A percentile compares a stretch with the other conserved stretches of the same genome.
These are phyloP conservation scores for Purshia tridentata DNA, from an alignment of 306 rosid species.

Conservation along the genomic window DNA sequence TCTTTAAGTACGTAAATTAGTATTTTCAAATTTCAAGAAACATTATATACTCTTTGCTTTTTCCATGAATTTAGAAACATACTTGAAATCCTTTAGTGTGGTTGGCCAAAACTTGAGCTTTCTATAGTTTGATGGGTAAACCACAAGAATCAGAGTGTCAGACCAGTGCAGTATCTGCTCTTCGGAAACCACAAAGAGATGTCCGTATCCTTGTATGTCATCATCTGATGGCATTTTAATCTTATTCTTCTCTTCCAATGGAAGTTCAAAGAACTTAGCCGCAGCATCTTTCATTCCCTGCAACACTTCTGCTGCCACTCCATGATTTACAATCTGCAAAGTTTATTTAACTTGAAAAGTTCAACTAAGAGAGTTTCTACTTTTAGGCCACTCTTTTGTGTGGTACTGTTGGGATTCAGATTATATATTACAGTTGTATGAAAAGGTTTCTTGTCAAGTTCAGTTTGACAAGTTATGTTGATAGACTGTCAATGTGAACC, in stretches of 20 bases:
- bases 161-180: constrained; percentile 42
- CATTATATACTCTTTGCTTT: not conserved
- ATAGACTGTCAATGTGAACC: too few species aligned
- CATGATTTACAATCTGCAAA: constrained; percentile 42
- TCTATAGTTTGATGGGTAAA: constrained; percentile 21
- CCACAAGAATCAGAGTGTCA: constrained; percentile 22
- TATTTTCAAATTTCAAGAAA: not conserved
- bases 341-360: not conserved
- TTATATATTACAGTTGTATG: too few species aligned
- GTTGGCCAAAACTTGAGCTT: constrained; percentile 40
- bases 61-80: not conserved
- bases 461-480: too few species aligned
- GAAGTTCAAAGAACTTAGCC: constrained; percentile 34
- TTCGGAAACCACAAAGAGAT: constrained; percentile 32
- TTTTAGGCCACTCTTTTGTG: too few species aligned
- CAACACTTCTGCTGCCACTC: constrained; percentile 23
- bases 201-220: constrained; percentile 42
- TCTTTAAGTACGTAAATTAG: too few species aligned
- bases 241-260: constrained; percentile 42
- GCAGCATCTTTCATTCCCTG: constrained; percentile 29
- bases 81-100: constrained; percentile 27
- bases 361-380: too few species aligned
- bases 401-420: too few species aligned
- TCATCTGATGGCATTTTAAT: constrained; percentile 29
- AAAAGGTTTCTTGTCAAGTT: too few species aligned